Conservation (phyloP, 495 filamentous ascomycete species). For the Xylaria palmicola region DNA sequence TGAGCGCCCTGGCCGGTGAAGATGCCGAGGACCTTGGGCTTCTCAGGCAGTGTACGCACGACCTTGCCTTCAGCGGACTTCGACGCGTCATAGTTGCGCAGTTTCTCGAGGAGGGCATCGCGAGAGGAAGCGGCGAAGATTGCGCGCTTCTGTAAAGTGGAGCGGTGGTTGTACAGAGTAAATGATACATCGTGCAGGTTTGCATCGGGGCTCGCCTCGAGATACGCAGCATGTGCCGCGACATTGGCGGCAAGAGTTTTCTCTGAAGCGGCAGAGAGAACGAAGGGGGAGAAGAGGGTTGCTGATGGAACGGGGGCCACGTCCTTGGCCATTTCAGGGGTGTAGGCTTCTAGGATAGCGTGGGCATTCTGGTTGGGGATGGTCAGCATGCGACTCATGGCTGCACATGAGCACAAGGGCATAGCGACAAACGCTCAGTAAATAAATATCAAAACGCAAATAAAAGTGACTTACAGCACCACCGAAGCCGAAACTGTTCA, state of each 20-base stretch:
- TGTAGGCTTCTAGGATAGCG: constrained; percentile 14
- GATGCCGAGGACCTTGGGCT: constrained; percentile 13
- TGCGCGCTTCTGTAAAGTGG: too few species aligned
- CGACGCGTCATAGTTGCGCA: neutral
- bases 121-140: too few species aligned
- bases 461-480: too few species aligned
- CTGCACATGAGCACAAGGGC: too few species aligned
- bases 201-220: neutral
- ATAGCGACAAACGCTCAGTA: too few species aligned
- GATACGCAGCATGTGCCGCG: neutral
- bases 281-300: neutral
- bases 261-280: constrained; percentile 7
- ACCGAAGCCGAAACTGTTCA: constrained; percentile 27
- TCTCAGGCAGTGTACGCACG: neutral
- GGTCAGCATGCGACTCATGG: too few species aligned
- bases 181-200: neutral
- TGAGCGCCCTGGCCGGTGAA: constrained; percentile 32
- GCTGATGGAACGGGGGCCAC: neutral
- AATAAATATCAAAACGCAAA: too few species aligned
- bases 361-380: constrained; percentile 2
- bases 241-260: neutral
- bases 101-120: neutral
- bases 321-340: neutral
- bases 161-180: too few species aligned
- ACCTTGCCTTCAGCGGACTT: neutral